Conservation (phyloP, 495 filamentous ascomycete species). For the Talaromyces thailandensis region DNA sequence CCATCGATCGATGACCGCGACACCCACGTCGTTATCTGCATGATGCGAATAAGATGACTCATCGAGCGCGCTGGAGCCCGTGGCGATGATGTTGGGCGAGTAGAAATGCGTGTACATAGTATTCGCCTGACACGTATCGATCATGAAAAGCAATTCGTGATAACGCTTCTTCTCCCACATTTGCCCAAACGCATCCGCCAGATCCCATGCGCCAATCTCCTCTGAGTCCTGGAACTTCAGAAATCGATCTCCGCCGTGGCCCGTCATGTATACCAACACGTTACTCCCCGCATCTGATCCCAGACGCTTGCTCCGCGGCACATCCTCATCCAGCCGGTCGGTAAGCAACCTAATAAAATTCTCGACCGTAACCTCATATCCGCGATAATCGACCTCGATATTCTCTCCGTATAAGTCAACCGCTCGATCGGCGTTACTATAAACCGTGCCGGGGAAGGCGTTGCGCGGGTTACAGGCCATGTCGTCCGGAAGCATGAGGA, state of each 20-base stretch:
- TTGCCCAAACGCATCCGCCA: constrained; percentile 96
- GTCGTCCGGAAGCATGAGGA: constrained; percentile 98
- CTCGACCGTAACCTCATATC: constrained; percentile 98
- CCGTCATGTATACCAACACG: constrained; percentile 97
- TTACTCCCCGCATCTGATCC: constrained; percentile 91
- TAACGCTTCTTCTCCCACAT: constrained; percentile 99
- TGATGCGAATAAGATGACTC: constrained; percentile 95
- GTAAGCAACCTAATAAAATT: constrained; percentile 95
- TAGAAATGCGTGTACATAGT: constrained; percentile 99
- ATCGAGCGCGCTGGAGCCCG: constrained; percentile 85
- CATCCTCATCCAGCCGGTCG: constrained; percentile 85
- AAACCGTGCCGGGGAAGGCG: constrained; percentile 93
- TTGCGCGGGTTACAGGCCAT: constrained; percentile 99
- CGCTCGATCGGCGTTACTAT: constrained; percentile 93
- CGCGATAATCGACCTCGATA: constrained; percentile 96
- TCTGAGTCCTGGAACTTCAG: constrained; percentile 97
- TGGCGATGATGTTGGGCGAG: constrained; percentile 93
- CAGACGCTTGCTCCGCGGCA: constrained; percentile 85
- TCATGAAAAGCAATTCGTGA: constrained; percentile 98
- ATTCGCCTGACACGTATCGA: constrained; percentile 98
- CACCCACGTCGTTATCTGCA: constrained; percentile 94
- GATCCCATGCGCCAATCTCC: constrained; percentile 92
- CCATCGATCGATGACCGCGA: constrained; percentile 96
- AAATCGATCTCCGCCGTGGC: constrained; percentile 97
- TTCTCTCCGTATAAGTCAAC: constrained; percentile 97